Base-by-base conservation (phyloP, 78 protist genomes). In the Tieghemostelium lacteum region DNA sequence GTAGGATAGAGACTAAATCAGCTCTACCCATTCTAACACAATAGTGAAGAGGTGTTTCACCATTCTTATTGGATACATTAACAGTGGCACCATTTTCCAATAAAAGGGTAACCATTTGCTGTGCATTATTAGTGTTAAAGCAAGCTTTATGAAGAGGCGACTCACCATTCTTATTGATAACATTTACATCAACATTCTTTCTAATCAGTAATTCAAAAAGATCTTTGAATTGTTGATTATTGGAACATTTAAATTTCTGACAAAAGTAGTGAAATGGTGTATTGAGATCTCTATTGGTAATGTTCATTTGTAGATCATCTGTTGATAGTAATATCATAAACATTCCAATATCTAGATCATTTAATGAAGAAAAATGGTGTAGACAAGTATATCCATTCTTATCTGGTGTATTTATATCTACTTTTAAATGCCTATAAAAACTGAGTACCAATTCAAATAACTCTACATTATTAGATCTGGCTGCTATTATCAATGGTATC, bases 261-360 rank as follows among this genome's bases (percentile, higher is more conserved):
- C 95, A 93, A n/a, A 93, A 93, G 45, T 93, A 93, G 87, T 93
- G 95, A 60, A 93, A 85, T 24, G 94, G 93, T 55, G 92, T 76
- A 31, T 93, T 93, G 64, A 45, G 29, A 74, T 93, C 95, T 29
- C 65, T 39, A 28, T 93, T 93, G 71, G 61, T 85, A 10, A 75
- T 72, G 61, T 75, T 87, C 58, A 93, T 87, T 14, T 93, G 85
- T 34, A 93, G 49, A n/a, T 89, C 95, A 20, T 42, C 72, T 16
- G 29, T 26, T 8, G 66, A 76, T 22, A 83, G 33, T 17, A 83
- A 28, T 17, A 83, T 55, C 31, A 57, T 8, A 22, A 83, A 33
- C 61, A 83, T 37, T 37, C 61, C 61, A 5, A 54, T 28, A 2
- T 83, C 72, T 24, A 83, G n/a, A 45, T 83, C 91, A 14, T 5